These are phyloP conservation scores for Aspergillus fructus DNA, from an alignment of 2,329 filamentous ascomycete genomes.

Conservation along the genomic window DNA sequence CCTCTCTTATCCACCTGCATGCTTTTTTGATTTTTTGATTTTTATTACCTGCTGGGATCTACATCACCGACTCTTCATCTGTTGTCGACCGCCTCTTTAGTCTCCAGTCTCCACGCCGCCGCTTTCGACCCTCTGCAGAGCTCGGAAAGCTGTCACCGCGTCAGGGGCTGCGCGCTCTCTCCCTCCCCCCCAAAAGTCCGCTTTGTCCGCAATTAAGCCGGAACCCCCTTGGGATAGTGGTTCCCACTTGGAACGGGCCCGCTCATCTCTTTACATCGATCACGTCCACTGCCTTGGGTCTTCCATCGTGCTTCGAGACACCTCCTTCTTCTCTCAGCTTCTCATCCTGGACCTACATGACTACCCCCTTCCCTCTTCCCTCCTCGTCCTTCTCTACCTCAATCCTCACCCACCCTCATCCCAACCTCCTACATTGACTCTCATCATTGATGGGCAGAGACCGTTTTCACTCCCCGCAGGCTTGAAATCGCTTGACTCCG, in stretches of 20 bases:
- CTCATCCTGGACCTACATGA: conserved; percentile 27
- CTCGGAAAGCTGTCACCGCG: conserved; percentile 36
- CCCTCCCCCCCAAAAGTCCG: conserved; percentile 10
- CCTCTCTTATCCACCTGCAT: conserved; percentile 22
- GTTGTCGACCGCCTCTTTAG: conserved; percentile 27
- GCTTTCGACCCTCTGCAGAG: conserved; percentile 22
- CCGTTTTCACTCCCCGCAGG: conserved; percentile 13
- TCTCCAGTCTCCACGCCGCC: conserved; percentile 31
- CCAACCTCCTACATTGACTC: conserved; percentile 19
- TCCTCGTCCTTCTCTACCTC: conserved; percentile 19
- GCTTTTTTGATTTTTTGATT: conserved; percentile 7
- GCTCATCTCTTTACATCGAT: conserved; percentile 37
- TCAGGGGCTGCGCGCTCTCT: conserved; percentile 33
- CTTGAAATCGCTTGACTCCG: conserved; percentile 20
- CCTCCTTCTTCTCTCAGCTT: conserved; percentile 26
- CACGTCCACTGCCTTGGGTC: conserved; percentile 29
- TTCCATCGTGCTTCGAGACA: conserved; percentile 30
- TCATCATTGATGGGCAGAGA: conserved; percentile 26
- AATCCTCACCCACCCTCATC: conserved; percentile 11
- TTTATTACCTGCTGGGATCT: conserved; percentile 22
- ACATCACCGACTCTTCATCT: conserved; percentile 20
- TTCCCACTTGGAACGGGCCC: conserved; percentile 36
- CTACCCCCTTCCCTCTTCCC: conserved; percentile 25
- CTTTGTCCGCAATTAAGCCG: conserved; percentile 12
- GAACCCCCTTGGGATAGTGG: conserved; percentile 25